Evolutionary conservation across 208 protist species (phyloP), one percentile per base, ranked within the genome.

Genomic region (Crithidia brevicula): DNA sequence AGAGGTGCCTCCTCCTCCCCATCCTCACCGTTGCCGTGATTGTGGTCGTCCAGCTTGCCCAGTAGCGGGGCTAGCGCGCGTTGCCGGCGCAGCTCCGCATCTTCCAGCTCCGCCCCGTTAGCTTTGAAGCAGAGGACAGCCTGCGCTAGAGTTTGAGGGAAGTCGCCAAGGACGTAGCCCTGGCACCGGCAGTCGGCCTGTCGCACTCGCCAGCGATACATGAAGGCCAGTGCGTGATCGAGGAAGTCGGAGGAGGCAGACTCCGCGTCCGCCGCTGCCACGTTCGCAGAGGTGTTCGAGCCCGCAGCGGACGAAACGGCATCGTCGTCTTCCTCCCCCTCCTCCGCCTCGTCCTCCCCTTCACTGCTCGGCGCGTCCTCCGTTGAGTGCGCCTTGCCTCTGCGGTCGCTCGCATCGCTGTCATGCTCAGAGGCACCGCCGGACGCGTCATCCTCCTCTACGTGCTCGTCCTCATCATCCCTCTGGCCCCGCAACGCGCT

Each of bases 121-220:
- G 85, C 78, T 16, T 80, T 66, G 63, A 96, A 97, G 38, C 96
- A 71, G 11, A 97, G 56, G 20, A 83, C 63, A 7, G 94, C 94
- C 69, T 98, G 91, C 10, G 79, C 79, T 2, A 96, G 75, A 1
- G 90, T 96, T 46, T 79, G 51, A 0, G 96, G 96, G 57, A 93
- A 97, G 45, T 83, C 67, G 34, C 92, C 81, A 16, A 98, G 69
- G 8, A 98, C 86, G 75, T 93, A 98, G 40, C 96, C 96, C 27
- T 94, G 93, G 47, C 92, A 96, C 16, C 62, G 77, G 66, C 93
- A 98, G 43, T 91, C 86, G 16, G 72, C 36, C 57, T 89, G 88
- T 10, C 82, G 82, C 43, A 98, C 66, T 23, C 94, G 88, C 88
- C 92, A 96, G 33, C 90, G 86, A 13, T 91, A 54, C 61, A 96